Percentiles rank a stretch among this genome's conserved stretches.
Evolutionary conservation across 345 rosid genomes (phyloP).

Genomic region (Brassica rapa): DNA sequence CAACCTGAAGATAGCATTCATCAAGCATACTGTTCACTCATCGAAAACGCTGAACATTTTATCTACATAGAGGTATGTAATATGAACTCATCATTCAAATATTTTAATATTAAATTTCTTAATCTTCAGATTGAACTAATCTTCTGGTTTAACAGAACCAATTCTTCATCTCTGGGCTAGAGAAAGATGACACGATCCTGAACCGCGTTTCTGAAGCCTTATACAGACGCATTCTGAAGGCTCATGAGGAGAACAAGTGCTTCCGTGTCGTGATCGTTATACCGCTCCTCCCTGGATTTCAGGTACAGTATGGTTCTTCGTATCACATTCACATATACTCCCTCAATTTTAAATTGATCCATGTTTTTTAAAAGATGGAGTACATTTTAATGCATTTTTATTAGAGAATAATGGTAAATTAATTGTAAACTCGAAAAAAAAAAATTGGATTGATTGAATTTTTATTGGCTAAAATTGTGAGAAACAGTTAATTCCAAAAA

Average conservation of each 20-base stretch:
- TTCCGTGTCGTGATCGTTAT: conserved; percentile 76
- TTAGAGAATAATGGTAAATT: too few species aligned
- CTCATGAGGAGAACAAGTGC: conserved; percentile 64
- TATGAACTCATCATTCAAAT: neutral
- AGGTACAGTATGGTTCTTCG: conserved; percentile 44
- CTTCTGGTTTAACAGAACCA: conserved; percentile 65
- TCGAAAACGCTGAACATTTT: conserved; percentile 79
- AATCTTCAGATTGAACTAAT: neutral
- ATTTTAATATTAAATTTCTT: neutral
- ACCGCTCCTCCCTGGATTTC: conserved; percentile 95
- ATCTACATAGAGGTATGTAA: conserved; percentile 85
- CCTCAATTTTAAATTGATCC: too few species aligned
- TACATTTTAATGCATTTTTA: too few species aligned
- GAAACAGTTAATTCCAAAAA: too few species aligned
- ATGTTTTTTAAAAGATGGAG: too few species aligned
- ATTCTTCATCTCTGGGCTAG: conserved; percentile 87
- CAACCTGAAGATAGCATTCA: conserved; percentile 94
- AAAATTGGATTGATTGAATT: too few species aligned
- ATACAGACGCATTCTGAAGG: conserved; percentile 68
- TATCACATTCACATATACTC: too few species aligned
- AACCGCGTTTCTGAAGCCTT: conserved; percentile 77
- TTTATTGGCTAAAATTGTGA: too few species aligned
- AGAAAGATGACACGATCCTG: conserved; percentile 70
- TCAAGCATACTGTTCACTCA: conserved; percentile 72
- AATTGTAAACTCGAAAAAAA: too few species aligned